phyloP scores from a whole-genome alignment of 169 alveolate genomes.

The Cryptosporidium baileyi region DNA sequence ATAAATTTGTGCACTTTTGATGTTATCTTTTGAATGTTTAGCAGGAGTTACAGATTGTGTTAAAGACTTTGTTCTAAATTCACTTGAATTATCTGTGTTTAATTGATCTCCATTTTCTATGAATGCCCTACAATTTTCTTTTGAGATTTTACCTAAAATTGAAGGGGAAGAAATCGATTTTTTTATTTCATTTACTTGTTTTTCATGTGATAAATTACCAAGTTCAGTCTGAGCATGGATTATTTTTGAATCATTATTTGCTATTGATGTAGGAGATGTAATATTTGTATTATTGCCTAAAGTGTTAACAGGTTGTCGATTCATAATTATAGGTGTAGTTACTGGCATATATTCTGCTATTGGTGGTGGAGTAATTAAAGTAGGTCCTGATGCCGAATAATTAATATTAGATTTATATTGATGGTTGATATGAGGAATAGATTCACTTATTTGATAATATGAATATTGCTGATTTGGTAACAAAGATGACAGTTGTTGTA shows the following conservation, averaged over 20 bases:
- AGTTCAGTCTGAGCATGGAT: not conserved
- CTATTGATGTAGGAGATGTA: not conserved
- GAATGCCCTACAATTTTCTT: not conserved
- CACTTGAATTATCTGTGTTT: not conserved
- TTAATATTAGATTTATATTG: constrained; percentile 35
- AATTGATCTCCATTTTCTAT: not conserved
- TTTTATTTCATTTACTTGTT: not conserved
- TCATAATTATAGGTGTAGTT: constrained; percentile 58
- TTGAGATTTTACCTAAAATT: not conserved
- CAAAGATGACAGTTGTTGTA: constrained; percentile 4
- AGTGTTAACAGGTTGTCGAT: constrained; percentile 34
- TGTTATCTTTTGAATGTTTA: not conserved
- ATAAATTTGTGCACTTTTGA: too few relatives aligned
- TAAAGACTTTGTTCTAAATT: not conserved
- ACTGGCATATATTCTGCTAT: constrained; percentile 64
- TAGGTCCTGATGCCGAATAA: not conserved
- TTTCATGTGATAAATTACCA: not conserved
- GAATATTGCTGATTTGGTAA: constrained; percentile 30
- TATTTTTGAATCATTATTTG: constrained; percentile 9
- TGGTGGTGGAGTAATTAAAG: constrained; percentile 29
- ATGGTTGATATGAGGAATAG: not conserved
- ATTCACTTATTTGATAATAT: constrained; percentile 3
- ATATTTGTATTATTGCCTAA: not conserved
- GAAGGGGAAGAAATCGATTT: not conserved
- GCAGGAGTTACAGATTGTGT: not conserved